Conservation (phyloP, 2,329 filamentous ascomycete species). For the Talaromyces islandicus region DNA sequence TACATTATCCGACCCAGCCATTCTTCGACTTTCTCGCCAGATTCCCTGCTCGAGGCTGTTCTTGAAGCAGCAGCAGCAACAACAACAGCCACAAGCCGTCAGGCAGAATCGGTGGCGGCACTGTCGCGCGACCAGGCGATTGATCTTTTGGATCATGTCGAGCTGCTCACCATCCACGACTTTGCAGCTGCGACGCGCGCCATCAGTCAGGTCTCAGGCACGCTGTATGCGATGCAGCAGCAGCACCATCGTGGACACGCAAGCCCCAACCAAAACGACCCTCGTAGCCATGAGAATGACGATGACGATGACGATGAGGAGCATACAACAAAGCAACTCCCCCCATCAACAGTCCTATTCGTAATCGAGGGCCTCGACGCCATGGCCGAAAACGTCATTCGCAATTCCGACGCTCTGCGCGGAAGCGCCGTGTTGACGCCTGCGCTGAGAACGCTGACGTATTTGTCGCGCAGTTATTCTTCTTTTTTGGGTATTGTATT, state of each 20-base stretch:
- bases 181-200: slow-evolving; percentile 24
- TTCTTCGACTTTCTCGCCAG: slow-evolving; percentile 24
- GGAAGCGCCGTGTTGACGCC: slow-evolving; percentile 28
- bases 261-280: not conserved
- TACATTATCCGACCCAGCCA: slow-evolving; percentile 31
- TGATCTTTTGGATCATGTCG: slow-evolving; percentile 24
- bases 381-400: slow-evolving; percentile 30
- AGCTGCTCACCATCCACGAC: slow-evolving; percentile 28
- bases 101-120: not conserved
- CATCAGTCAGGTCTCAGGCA: slow-evolving; percentile 23
- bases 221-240: slow-evolving; percentile 17
- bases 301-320: not conserved
- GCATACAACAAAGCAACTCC: not conserved
- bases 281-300: not conserved
- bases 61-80: slow-evolving; percentile 6
- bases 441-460: slow-evolving; percentile 27
- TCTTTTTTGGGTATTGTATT: slow-evolving; percentile 28
- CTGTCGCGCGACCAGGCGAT: slow-evolving; percentile 23
- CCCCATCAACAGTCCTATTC: slow-evolving; percentile 16
- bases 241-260: slow-evolving; percentile 1
- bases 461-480: slow-evolving; percentile 24
- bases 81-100: not conserved
- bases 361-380: slow-evolving; percentile 33
- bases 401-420: slow-evolving; percentile 29
- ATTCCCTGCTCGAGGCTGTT: slow-evolving; percentile 23